Conservation (phyloP, 208 protist species). For the Leishmania tarentolae region DNA sequence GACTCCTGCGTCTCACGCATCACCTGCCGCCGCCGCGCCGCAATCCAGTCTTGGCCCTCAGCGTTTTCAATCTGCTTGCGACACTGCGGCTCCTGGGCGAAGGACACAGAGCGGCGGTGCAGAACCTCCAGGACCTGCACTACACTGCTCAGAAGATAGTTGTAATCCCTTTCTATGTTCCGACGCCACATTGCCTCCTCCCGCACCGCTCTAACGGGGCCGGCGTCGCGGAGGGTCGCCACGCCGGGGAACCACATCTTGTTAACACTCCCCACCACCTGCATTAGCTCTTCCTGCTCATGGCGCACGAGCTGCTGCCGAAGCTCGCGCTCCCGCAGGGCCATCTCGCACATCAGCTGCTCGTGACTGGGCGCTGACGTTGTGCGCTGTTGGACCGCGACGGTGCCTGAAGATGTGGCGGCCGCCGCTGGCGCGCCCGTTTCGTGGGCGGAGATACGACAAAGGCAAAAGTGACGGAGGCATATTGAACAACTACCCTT, state of each 20-base stretch:
- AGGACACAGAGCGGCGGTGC: constrained; percentile 22
- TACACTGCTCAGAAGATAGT: constrained; percentile 8
- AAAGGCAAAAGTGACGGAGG: background rate
- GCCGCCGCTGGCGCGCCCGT: background rate
- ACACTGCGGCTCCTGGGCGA: constrained; percentile 14
- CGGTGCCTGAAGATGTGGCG: background rate
- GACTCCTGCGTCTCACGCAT: constrained; percentile 25
- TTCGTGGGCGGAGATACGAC: background rate
- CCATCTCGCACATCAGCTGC: background rate
- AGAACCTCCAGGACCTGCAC: constrained; percentile 27
- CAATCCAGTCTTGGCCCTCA: constrained; percentile 30
- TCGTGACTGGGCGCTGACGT: background rate
- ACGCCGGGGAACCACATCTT: constrained; percentile 9
- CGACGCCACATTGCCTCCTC: constrained; percentile 17
- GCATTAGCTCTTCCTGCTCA: constrained; percentile 22
- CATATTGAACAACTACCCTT: constrained; percentile 7
- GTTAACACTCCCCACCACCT: constrained; percentile 16
- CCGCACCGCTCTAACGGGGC: constrained; percentile 2
- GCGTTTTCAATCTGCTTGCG: constrained; percentile 13
- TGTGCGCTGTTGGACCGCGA: background rate
- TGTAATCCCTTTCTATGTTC: constrained; percentile 17
- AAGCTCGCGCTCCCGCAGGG: constrained; percentile 17
- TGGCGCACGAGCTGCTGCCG: constrained; percentile 24
- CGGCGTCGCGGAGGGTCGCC: constrained; percentile 17
- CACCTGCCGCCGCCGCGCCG: constrained; percentile 27